A percentile compares a stretch with the other conserved stretches of the same genome.
Conservation (phyloP, 306 rosid genomes). For the Benincasa hispida region DNA sequence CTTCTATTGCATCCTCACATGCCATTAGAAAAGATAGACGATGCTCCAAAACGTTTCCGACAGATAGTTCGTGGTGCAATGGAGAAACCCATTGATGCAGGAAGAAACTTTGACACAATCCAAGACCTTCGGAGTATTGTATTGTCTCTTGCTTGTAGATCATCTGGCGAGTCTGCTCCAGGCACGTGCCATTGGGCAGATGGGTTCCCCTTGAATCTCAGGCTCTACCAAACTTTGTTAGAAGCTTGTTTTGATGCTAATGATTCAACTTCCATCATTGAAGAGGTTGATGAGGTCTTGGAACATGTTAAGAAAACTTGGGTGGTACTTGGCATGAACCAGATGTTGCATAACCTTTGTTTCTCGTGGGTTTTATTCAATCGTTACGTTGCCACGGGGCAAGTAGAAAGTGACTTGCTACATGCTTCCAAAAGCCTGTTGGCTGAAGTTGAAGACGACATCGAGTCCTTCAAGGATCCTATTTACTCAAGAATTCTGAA, state of each 20-base stretch:
- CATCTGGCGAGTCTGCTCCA: constrained; percentile 47
- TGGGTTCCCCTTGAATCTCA: constrained; percentile 81
- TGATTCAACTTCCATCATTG: constrained; percentile 55
- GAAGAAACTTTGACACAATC: constrained; percentile 48
- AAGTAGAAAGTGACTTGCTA: constrained; percentile 64
- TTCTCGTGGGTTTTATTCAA: constrained; percentile 81
- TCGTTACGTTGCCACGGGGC: constrained; percentile 57
- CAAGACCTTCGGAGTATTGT: constrained; percentile 43
- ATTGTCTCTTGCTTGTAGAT: constrained; percentile 67
- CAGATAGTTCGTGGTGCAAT: constrained; percentile 38
- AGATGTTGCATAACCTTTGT: constrained; percentile 71
- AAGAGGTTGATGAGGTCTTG: constrained; percentile 90
- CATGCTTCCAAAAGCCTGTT: constrained; percentile 69
- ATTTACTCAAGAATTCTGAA: constrained; percentile 32
- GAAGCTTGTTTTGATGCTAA: constrained; percentile 79
- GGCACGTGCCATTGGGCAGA: constrained; percentile 91
- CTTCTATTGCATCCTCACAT: constrained; percentile 56
- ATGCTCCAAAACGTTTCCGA: constrained; percentile 44
- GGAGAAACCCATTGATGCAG: constrained; percentile 58
- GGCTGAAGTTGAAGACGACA: constrained; percentile 63
- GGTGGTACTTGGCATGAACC: constrained; percentile 70
- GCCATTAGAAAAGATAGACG: constrained; percentile 49
- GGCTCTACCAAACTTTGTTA: constrained; percentile 76
- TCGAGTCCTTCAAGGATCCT: constrained; percentile 35
- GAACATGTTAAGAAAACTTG: constrained; percentile 93